phyloP scores from a whole-genome alignment of 1,139 yeast species.

The Kodamaea ohmeri region DNA sequence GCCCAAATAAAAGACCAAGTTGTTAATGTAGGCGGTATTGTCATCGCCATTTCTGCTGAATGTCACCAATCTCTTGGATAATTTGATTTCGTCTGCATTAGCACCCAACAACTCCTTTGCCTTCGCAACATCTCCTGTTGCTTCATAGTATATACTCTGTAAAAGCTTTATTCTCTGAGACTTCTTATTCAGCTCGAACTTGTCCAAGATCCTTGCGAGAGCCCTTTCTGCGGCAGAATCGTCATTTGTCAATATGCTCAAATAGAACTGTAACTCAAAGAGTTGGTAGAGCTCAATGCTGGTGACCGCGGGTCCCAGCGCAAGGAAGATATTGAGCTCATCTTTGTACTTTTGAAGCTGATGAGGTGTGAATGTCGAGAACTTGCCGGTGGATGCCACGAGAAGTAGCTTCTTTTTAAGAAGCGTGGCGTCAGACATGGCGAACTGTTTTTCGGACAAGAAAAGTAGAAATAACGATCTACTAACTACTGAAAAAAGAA shows the following conservation, averaged over 20 bases:
- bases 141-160: slow-evolving; percentile 56
- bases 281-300: slow-evolving; percentile 56
- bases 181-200: slow-evolving; percentile 47
- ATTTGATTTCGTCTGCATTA: slow-evolving; percentile 35
- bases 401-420: slow-evolving; percentile 18
- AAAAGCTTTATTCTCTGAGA: slow-evolving; percentile 60
- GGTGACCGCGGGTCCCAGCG: slow-evolving; percentile 29
- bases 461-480: not conserved
- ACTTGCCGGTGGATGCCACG: slow-evolving; percentile 21
- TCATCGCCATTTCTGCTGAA: slow-evolving; percentile 24
- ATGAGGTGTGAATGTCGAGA: slow-evolving; percentile 18
- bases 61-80: slow-evolving; percentile 37
- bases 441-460: not conserved
- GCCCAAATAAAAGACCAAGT: slow-evolving; percentile 49
- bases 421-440: slow-evolving; percentile 7
- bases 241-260: slow-evolving; percentile 59
- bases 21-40: slow-evolving; percentile 39
- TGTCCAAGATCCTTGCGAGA: slow-evolving; percentile 63
- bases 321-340: slow-evolving; percentile 28
- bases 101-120: slow-evolving; percentile 39
- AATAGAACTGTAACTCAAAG: slow-evolving; percentile 69
- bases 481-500: not conserved
- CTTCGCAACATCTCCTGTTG: slow-evolving; percentile 40
- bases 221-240: slow-evolving; percentile 70
- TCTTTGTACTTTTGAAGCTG: slow-evolving; percentile 19